Base-by-base conservation (phyloP, 441 rosid species). In the Mallotus repandus region DNA sequence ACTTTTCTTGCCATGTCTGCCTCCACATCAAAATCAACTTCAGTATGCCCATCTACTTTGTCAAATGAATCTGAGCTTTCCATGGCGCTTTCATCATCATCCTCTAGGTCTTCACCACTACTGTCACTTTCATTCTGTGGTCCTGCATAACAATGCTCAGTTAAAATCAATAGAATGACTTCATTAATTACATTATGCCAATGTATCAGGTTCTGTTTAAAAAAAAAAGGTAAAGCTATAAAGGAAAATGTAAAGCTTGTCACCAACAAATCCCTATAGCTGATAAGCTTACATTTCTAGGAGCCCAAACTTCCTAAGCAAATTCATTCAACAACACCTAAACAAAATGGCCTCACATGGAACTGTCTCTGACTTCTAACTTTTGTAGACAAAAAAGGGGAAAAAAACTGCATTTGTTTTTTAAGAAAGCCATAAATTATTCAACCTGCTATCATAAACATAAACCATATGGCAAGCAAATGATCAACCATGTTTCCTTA, bases 1-100 rank as follows among this genome's bases (percentile, higher is more conserved):
- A 93, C 91, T 81, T 91, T 91, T 79, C 91, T 90, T 0, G 88
- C 85, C 75, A 89, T 81, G 76, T 89, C 88, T 58, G 85, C 90
- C 86, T 95, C 99, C 79, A 83, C 79, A 32, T 91, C 89, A 84
- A 95, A 87, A 78, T 91, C 87, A 76, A 76, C 75, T 69, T 79
- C 82, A 10, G 77, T 16, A n/a, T 75, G 79, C 79, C 52, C 58
- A 71, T 77, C 84, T 65, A 71, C 80, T 65, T 74, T 83, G 63
- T 78, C 84, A 55, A 69, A 69, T 84, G 74, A 66, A 77, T 78
- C 76, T 0, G 62, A 48, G 60, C 77, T 84, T 71, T 83, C 82
- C 4, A 79, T 57, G 21, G 68, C 82, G 62, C 73, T 72, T 78
- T 60, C 81, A 77, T 76, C 80, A 66, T 83, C 90, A 21, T 66